Percentiles rank a stretch among this genome's conserved stretches.
Evolutionary conservation across 139 green algal species (phyloP).

Genomic region (Ettlia oleoabundans): DNA sequence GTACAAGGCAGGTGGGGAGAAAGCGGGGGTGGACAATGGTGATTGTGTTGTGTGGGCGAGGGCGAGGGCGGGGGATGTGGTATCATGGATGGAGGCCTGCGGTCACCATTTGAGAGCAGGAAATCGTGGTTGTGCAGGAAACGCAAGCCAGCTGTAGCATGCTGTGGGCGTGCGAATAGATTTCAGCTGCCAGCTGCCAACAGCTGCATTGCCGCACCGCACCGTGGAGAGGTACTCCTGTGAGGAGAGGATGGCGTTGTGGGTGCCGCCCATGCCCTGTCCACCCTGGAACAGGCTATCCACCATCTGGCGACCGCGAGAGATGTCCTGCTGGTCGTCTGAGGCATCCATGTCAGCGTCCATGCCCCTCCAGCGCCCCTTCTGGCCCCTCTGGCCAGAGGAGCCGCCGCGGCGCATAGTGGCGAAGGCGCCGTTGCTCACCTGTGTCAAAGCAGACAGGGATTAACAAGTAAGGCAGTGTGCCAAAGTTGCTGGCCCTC

Average conservation of each 20-base stretch:
- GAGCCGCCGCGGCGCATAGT: background rate
- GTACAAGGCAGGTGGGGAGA: background rate
- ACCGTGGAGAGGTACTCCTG: slow-evolving; percentile 89
- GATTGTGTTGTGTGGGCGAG: background rate
- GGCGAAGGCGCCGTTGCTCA: slow-evolving; percentile 33
- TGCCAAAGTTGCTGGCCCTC: background rate
- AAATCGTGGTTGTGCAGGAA: too few relatives aligned
- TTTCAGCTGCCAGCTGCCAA: too few relatives aligned
- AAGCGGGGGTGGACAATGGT: background rate
- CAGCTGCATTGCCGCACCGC: too few relatives aligned
- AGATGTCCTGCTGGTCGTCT: slow-evolving; percentile 98
- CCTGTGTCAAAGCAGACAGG: background rate
- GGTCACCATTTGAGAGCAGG: too few relatives aligned
- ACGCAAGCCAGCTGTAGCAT: background rate
- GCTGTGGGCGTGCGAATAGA: background rate
- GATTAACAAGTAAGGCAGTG: background rate
- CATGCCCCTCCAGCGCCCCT: slow-evolving; percentile 86
- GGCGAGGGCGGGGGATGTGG: too few relatives aligned
- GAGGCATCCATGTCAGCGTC: slow-evolving; percentile 88
- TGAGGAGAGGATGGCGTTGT: slow-evolving; percentile 89
- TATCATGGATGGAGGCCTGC: too few relatives aligned
- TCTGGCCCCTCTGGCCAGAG: slow-evolving; percentile 46
- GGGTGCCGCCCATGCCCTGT: slow-evolving; percentile 76
- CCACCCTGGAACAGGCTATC: slow-evolving; percentile 94
- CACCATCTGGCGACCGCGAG: slow-evolving; percentile 85